Base-by-base conservation (phyloP, 257 asterid genomes). In the Salvia splendens region DNA sequence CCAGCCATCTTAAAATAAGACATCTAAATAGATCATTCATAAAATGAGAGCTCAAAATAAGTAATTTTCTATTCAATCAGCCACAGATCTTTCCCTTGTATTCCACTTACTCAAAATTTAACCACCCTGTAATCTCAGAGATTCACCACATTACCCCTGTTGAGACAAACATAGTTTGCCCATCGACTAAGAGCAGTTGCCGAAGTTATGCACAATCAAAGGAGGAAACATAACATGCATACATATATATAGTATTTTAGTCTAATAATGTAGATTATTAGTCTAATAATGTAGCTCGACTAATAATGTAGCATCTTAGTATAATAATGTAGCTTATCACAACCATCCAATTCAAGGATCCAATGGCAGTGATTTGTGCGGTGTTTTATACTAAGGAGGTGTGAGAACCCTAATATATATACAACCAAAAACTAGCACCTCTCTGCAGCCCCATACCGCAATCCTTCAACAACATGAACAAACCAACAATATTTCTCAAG, bases 381-480 rank as follows among this genome's bases (percentile, higher is more conserved):
- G 0, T 17, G 20, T 17, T 17, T 17, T 17, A 17, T 17, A 17
- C 20, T 17, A 17, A 17, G 20, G 20, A 17, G 20, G 20, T 17
- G 20, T 17, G 20, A 17, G 20, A 17, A 17, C 20, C 20, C 20
- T 17, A 17, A 17, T 17, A 45, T 5, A 36, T 32, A 71, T 45
- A 32, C 42, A 12, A 61, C 56, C 66, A 46, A 15, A 5, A 17
- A 20, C 14, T 45, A 64, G 35, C 10, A 63, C 62, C 35, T 17
- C 11, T 56, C n/a, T 41, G 46, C 60, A 53, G 49, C 64, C 7
- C 40, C 41, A 62, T 52, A 28, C 20, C 59, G 35, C 45, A 46
- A 14, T n/a, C 43, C 46, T 20, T 17, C n/a, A 32, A 3, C 45
- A 58, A 32, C 16, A 61, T 6, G 41, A 53, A 8, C 8, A 53